A percentile compares a stretch with the other conserved stretches of the same genome.
Evolutionary conservation across 2,329 filamentous ascomycete species (phyloP).

Genomic region (Fusarium hostae): DNA sequence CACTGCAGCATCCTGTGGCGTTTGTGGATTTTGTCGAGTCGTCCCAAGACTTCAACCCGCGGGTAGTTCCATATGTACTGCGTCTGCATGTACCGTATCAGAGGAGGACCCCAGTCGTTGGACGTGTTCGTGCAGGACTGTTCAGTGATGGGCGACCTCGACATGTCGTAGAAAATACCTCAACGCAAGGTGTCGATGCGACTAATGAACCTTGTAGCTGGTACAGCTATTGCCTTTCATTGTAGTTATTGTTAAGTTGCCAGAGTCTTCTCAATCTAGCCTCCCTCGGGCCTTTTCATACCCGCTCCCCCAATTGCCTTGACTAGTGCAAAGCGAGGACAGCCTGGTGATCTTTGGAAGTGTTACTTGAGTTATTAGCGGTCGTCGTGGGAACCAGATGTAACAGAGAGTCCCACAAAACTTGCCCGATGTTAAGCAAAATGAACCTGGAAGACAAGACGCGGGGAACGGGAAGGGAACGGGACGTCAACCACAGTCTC

Average conservation of each 20-base stretch:
- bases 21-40: constrained; percentile 11
- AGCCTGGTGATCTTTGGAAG: constrained; percentile 10
- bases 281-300: constrained; percentile 25
- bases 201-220: constrained; percentile 2
- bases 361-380: not conserved
- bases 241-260: not conserved
- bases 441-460: constrained; percentile 15
- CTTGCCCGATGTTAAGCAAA: constrained; percentile 4
- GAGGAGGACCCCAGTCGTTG: not conserved
- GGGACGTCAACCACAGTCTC: constrained; percentile 8
- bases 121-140: not conserved
- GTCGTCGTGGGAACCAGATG: constrained; percentile 20
- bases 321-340: constrained; percentile 10
- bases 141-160: not conserved
- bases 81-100: constrained; percentile 8
- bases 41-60: constrained; percentile 9
- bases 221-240: constrained; percentile 4
- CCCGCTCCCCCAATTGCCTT: constrained; percentile 29
- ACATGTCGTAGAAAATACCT: constrained; percentile 30
- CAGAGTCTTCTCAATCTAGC: constrained; percentile 1
- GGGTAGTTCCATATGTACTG: constrained; percentile 17
- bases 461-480: constrained; percentile 26
- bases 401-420: constrained; percentile 14
- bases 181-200: not conserved
- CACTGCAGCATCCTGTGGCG: constrained; percentile 1